Base-by-base conservation (phyloP, 1,139 yeast species). In the Magnusiomyces sp. region DNA sequence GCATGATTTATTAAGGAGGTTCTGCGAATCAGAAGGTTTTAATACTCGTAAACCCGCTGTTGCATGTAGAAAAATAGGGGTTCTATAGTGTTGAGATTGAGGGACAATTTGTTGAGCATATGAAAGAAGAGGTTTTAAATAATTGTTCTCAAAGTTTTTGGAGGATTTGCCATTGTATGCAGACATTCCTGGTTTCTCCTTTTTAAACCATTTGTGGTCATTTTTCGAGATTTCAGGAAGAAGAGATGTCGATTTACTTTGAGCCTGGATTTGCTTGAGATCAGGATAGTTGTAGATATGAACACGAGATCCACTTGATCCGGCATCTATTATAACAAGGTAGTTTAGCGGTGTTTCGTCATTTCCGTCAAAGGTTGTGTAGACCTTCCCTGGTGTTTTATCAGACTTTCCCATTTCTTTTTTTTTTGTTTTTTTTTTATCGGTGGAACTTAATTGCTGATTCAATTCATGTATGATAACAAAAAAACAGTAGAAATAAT, bases 21-120 rank as follows among this genome's bases (percentile, higher is more conserved):
- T 41, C 17, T 32, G 36, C 16, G 48, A 34, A 14, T 63, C 64
- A 36, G 69, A 68, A 58, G 80, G 87, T 41, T 77, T 75, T 46
- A 85, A 67, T n/a, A 80, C 64, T 44, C 95, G 69, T 82, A 85
- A 77, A 0, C 94, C 94, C 0, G 89, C 95, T 0, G 95, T 85
- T 0, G 92, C 85, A 62, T 83, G 88, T 32, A 86, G 66, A 58
- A 82, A 85, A 0, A 86, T 72, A 0, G 95, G 95, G 0, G 95
- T 86, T 44, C 90, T 66, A n/a, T 66, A 62, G 53, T 80, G 83
- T 61, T 83, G 87, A 11, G 79, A 75, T 48, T 70, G 68, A 5
- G 95, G 95, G 1, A 85, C 77, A 2, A 81, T 71, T 10, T 72
- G 62, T 54, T 75, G 68, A 2, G 88, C 83, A 47, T 76, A 69